Evolutionary conservation across 2,329 filamentous ascomycete genomes (phyloP), one percentile per base, ranked within the genome.

Genomic region (Aspergillus sp.): DNA sequence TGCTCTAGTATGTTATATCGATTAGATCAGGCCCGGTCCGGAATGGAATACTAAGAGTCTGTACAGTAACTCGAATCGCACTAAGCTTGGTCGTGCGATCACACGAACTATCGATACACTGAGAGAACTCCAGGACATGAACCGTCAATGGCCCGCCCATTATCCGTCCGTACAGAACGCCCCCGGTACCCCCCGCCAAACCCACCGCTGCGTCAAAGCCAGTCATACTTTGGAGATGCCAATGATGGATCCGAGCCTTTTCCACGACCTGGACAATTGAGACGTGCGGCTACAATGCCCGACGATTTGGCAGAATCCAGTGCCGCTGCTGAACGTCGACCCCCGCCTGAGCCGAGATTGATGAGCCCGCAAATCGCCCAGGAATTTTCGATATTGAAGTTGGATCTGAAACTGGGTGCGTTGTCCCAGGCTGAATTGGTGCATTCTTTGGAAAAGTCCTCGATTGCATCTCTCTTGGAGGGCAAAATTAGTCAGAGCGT

Each of bases 401-500:
- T 98, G 49, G 93, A 98, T 64, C 71, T 98, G 45, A 95, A 96
- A 69, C 78, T 98, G 43, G 90, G 91, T 29, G 76, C 86, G 5
- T 66, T 95, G 39, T 86, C 90, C 48, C 93, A 97, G 61, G 79
- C 88, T 0, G 90, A 97, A 59, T 75, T 97, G 12, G 90, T 97
- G 7, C 91, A 97, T 67, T 97, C 93, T 1, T 69, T 98, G 39
- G 91, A 97, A 57, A 97, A 96, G 69, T 77, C 77, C 10, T 95
- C 91, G 1, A 86, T 98, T 48, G 93, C 93, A 1, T 85, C 90
- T 1, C 73, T 98, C 2, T 73, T 98, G 33, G 91, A 97, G 64
- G 90, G 90, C 27, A 95, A 95, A 68, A 95, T 98, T 57, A 86
- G 85, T 57, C 88, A 93, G 49, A 96, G 90, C 64, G 86, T 97